Base-by-base conservation (phyloP, 2,329 filamentous ascomycete genomes). In the Incumbomyces delicatus region DNA sequence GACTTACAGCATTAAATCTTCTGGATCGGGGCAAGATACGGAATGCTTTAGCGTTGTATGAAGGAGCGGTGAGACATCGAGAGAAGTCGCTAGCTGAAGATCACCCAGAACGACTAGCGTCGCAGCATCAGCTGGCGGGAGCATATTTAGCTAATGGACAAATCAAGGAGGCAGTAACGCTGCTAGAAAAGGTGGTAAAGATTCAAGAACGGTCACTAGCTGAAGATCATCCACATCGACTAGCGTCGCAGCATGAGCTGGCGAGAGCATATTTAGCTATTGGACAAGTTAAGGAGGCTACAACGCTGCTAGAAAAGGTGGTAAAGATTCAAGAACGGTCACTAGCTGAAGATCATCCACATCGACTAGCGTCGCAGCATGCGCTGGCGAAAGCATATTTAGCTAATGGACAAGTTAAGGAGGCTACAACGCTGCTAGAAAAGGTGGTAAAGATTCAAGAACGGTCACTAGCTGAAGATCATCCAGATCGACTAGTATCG, bases 261-360 rank as follows among this genome's bases (percentile, higher is more conserved):
- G 50, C 54, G 6, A 49, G 47, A 11, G 48, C 50, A 13, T 56
- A 59, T 30, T 30, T 20, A 29, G 48, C 51, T 11, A 17, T 52
- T 6, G 53, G 52, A 12, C 37, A 53, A 17, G 44, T 55, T 17
- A 31, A 50, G 13, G 48, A 58, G 20, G 53, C 54, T 7, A 46
- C 51, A 38, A 17, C 22, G 27, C 53, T 55, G 35, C 39, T 61
- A 30, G 33, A 54, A 33, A 45, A 49, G 14, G 50, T 57, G 31
- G 49, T 61, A 16, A 50, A 44, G 14, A 53, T 53, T 16, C 56
- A 34, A 8, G 53, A 56, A 32, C 52, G 53, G 32, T 57, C 50
- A 29, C 51, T 61, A 6, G 49, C 53, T 29, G 53, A 57, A 20
- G 48, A 58, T 16, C 55, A 63, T 47, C 51, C 58, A 11, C 52